Conservation (phyloP, 345 rosid species). For the Heritiera fomes region DNA sequence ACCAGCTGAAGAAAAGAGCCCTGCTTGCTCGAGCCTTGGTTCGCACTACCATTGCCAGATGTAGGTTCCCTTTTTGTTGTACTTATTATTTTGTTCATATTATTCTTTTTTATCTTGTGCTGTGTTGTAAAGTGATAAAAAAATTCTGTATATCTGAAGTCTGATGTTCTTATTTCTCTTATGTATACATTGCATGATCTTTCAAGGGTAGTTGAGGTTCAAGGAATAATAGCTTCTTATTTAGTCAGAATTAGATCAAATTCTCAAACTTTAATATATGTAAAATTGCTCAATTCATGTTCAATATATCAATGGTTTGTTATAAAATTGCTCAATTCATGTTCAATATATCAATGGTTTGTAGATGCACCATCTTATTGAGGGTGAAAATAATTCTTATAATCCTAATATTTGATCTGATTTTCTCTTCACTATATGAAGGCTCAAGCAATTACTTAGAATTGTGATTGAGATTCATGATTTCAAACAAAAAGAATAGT, state of each 20-base stretch:
- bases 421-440: neutral
- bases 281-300: neutral
- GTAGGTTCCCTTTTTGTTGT: conserved; percentile 38
- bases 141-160: neutral
- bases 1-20: conserved; percentile 72
- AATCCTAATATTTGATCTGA: neutral
- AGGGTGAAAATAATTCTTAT: neutral
- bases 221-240: neutral
- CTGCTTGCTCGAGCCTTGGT: conserved; percentile 80
- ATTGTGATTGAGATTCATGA: neutral
- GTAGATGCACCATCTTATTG: neutral
- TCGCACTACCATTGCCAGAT: conserved; percentile 90
- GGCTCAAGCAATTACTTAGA: neutral
- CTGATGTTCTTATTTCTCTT: neutral
- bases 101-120: neutral
- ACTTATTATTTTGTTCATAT: neutral
- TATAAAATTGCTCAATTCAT: neutral
- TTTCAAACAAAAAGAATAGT: neutral
- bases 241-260: neutral
- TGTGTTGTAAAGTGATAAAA: neutral
- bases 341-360: neutral
- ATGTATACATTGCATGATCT: neutral
- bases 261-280: neutral
- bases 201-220: neutral
- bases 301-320: too few species aligned